Evolutionary conservation across 805 yeast genomes (phyloP).

Genomic region (Trichomonascus vanleenenianus): DNA sequence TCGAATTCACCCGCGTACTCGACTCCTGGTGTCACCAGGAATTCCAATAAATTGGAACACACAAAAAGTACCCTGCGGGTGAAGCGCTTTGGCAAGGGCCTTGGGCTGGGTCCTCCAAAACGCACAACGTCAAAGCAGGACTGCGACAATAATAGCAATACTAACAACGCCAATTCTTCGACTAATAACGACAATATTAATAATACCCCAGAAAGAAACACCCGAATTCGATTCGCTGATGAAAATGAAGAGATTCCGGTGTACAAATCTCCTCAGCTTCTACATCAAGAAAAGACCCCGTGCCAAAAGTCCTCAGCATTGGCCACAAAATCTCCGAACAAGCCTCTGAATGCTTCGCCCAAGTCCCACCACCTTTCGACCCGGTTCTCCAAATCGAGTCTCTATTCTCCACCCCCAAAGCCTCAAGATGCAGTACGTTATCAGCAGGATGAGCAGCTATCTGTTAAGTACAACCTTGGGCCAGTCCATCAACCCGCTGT

Average conservation of each 20-base stretch:
- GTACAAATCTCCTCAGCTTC: too few relatives aligned
- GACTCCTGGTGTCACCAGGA: constrained; percentile 5
- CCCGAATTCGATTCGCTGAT: constrained; percentile 3
- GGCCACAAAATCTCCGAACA: neutral
- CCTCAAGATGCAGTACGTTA: too few relatives aligned
- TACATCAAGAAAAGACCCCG: neutral
- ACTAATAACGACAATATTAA: too few relatives aligned
- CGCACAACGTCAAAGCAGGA: constrained; percentile 4
- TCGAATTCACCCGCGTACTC: constrained; percentile 2
- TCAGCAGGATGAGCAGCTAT: neutral
- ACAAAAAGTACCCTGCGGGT: constrained; percentile 4
- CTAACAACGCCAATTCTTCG: too few relatives aligned
- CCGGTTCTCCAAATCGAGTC: neutral
- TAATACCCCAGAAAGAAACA: neutral
- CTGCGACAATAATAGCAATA: neutral
- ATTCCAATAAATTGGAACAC: neutral
- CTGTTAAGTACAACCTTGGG: neutral
- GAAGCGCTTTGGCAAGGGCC: constrained; percentile 10
- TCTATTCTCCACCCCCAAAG: neutral
- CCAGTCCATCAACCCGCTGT: neutral
- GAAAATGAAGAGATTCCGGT: constrained; percentile 1
- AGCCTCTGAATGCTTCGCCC: neutral
- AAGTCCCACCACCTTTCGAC: neutral
- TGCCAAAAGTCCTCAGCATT: too few relatives aligned
- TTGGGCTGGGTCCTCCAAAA: constrained; percentile 8